Base-by-base conservation (phyloP, 306 rosid species). In the Rosa lucieae region DNA sequence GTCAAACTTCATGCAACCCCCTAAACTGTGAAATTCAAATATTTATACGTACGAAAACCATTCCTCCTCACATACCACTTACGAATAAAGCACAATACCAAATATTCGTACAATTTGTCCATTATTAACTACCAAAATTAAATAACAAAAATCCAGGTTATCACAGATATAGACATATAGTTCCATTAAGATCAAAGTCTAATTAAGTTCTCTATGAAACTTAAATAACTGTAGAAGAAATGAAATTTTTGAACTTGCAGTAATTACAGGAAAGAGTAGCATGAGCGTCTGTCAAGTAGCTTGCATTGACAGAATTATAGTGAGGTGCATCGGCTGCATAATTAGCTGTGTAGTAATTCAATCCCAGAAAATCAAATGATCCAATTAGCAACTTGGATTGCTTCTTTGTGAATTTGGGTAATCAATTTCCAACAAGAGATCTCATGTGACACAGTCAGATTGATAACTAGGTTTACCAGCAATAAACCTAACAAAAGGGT, bases 341-440 rank as follows among this genome's bases (percentile, higher is more conserved):
- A 39, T 79, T 71, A 48, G 92, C 40, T 17, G 90, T 86, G 78
- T 89, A 91, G 67, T 91, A 91, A 73, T 89, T 91, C 65, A 91
- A 42, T 69, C 96, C 96, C 26, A 91, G 42, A 53, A 91, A 91
- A 80, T 91, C 93, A 17, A 80, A 85, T 29, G 96, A 91, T 39
- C 88, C 86, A 23, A 85, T 86, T 23, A 89, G 75, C 76, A 80
- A 68, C 44, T 78, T 66, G 63, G 80, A 85, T 77, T 91, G 76
- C 11, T 85, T 78, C 66, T 63, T 58, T 1, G 92, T 78, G 81
- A 91, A 91, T 79, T 82, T 83, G 0, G 92, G 92, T 76, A 89
- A 75, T 67, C 96, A 84, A 0, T 70, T 72, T 63, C 87, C 89
- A 8, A 85, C 89, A 14, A 72, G 68, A 49, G 75, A 52, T 72